These are phyloP conservation scores for Acanthamoeba divionensis DNA, from an alignment of 208 protist species.

Conservation along the genomic window DNA sequence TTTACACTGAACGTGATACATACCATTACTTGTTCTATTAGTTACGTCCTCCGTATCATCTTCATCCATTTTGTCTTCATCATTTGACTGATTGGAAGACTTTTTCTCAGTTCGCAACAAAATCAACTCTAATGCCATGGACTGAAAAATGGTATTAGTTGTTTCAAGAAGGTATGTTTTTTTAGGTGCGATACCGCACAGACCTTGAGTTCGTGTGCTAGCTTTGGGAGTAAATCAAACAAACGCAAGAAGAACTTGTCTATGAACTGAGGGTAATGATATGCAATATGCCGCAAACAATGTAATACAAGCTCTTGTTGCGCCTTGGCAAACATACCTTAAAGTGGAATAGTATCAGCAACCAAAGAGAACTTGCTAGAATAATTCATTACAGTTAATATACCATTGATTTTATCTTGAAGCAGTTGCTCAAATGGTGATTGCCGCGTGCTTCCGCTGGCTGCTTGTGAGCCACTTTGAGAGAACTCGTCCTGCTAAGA, in stretches of 20 bases:
- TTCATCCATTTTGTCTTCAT: slow-evolving; percentile 3
- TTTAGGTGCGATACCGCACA: not conserved
- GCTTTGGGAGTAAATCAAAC: slow-evolving; percentile 64
- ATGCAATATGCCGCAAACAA: slow-evolving; percentile 67
- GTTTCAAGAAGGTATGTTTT: not conserved
- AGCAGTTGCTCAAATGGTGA: slow-evolving; percentile 59
- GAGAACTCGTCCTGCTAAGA: not conserved
- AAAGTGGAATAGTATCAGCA: not conserved
- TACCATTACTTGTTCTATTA: no score
- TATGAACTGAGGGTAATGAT: slow-evolving; percentile 66
- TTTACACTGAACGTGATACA: no score
- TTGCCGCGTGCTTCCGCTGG: not conserved
- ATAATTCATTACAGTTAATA: not conserved
- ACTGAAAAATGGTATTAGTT: not conserved
- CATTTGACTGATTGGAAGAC: not conserved
- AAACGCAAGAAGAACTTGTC: slow-evolving; percentile 68
- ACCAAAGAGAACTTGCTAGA: not conserved
- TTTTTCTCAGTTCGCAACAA: slow-evolving; percentile 32
- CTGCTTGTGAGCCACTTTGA: not conserved
- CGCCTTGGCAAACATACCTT: slow-evolving; percentile 40
- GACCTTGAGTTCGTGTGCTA: slow-evolving; percentile 54
- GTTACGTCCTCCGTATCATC: not conserved
- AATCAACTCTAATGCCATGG: slow-evolving; percentile 61
- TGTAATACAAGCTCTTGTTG: slow-evolving; percentile 60
- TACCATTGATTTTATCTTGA: slow-evolving; percentile 51